Evolutionary conservation across 2,329 filamentous ascomycete genomes (phyloP).

Genomic region (Tolypocladium sp.): DNA sequence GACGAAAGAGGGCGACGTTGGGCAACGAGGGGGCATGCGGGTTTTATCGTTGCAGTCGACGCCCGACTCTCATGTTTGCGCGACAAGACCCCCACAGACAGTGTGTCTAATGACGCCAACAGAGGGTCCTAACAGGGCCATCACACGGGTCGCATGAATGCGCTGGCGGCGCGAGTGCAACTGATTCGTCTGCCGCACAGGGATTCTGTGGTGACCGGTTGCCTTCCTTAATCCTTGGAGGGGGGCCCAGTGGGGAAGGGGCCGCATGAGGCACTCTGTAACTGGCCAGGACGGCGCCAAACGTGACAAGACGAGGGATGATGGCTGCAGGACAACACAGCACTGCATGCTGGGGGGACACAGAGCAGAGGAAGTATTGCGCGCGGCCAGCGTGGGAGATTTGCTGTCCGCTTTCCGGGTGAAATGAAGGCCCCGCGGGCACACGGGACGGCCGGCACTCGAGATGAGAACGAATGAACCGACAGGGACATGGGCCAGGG

Average conservation of each 20-base stretch:
- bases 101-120: constrained; percentile 9
- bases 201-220: constrained; percentile 24
- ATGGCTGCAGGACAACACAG: constrained; percentile 37
- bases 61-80: constrained; percentile 12
- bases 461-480: neutral
- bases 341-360: constrained; percentile 21
- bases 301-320: constrained; percentile 28
- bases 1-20: constrained; percentile 20
- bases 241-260: constrained; percentile 16
- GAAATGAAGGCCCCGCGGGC: neutral
- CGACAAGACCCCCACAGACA: constrained; percentile 12
- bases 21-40: constrained; percentile 36
- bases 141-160: constrained; percentile 39
- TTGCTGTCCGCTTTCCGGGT: neutral
- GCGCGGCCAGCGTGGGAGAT: neutral
- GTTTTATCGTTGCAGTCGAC: constrained; percentile 34
- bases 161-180: constrained; percentile 34
- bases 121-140: constrained; percentile 15
- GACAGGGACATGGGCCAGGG: neutral
- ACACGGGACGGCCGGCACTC: neutral
- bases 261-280: constrained; percentile 30
- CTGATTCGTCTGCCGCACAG: constrained; percentile 24
- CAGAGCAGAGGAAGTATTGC: neutral
- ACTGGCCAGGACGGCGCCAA: constrained; percentile 17
- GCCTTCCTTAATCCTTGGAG: constrained; percentile 28